Evolutionary conservation across 768 basidiomycete species (phyloP), one percentile per base, ranked within the genome.

Genomic region (Xanthoconium purpureum): DNA sequence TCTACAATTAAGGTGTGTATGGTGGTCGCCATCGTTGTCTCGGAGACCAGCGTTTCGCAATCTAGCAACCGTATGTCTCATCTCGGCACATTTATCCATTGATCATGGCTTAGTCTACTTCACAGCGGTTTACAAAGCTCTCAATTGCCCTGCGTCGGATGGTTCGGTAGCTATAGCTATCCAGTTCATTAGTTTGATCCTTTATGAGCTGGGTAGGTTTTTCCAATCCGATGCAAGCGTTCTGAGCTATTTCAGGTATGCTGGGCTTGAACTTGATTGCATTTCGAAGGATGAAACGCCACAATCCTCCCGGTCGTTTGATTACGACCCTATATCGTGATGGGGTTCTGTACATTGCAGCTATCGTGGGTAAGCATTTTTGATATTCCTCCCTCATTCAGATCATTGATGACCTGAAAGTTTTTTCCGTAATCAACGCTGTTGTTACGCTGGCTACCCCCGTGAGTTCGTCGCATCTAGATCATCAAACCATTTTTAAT

Each of bases 351-450:
- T 65, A 65, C 18, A 32, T 65, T 33, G 54, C 51, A 39, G 55
- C 47, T 18, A 66, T 66, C n/a, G 30, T 56, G 14, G 32, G 64
- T 66, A 44, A 54, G 51, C 5, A 12, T 36, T 30, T 3, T 30
- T 15, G 17, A 36, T 33, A 28, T 8, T 12, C 1, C 17, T 38
- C 36, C 39, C 20, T 32, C 3, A 13, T 36, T 5, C 15, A 13
- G 42, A 18, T 9, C 38, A 42, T 33, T 54, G 30, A 55, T 15
- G 45, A 12, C 18, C 29, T 24, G 8, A 44, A 45, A 64, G 63
- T 37, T 13, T 64, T 64, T 32, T 64, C 63, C 36, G 29, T 59
- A 20, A 46, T 64, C 28, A 64, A 64, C 43, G 56, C 62, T 50
- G 29, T 56, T 40, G 54, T 64, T 15, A 47, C 54, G 6, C 12